These are phyloP conservation scores for Apiotrichum porosum DNA, from an alignment of 1,284 basidiomycete species.

Conservation along the genomic window DNA sequence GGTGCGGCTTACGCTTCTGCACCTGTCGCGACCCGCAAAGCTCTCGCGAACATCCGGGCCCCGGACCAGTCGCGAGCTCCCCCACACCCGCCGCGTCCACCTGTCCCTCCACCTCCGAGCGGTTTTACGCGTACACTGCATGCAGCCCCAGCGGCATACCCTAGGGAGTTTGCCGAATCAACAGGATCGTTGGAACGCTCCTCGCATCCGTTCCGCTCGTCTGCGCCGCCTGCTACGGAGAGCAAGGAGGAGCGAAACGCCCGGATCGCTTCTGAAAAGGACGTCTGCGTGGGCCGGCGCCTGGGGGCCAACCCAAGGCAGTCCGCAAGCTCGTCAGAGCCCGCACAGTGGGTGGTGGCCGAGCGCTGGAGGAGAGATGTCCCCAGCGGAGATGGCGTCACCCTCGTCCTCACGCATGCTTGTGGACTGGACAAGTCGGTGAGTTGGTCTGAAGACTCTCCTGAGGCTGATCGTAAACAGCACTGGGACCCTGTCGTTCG, in stretches of 20 bases:
- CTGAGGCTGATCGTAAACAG: conserved; percentile 50
- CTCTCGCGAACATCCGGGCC: conserved; percentile 7
- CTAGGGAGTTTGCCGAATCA: conserved; percentile 50
- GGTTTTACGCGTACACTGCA: conserved; percentile 59
- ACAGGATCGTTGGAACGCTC: conserved; percentile 15
- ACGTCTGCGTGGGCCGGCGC: background rate
- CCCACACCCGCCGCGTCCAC: conserved; percentile 2
- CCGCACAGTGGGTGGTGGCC: conserved; percentile 42
- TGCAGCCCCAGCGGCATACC: conserved; percentile 65
- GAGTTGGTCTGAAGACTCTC: conserved; percentile 21
- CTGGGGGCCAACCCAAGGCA: conserved; percentile 1
- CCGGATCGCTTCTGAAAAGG: conserved; percentile 11
- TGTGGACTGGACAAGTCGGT: conserved; percentile 82
- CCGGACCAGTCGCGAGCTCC: conserved; percentile 2
- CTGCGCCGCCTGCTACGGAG: conserved; percentile 6
- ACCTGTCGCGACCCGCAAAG: conserved; percentile 7
- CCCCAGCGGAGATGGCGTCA: conserved; percentile 52
- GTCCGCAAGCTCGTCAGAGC: conserved; percentile 26
- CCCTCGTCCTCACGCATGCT: conserved; percentile 68
- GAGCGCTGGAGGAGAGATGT: conserved; percentile 21
- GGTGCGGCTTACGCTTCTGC: conserved; percentile 6
- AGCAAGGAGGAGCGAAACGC: conserved; percentile 35
- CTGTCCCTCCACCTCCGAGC: conserved; percentile 30
- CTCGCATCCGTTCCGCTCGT: conserved; percentile 18
- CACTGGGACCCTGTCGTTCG: conserved; percentile 61